These are phyloP conservation scores for Kodamaea jinghongensis DNA, from an alignment of 805 yeast species.

Conservation along the genomic window DNA sequence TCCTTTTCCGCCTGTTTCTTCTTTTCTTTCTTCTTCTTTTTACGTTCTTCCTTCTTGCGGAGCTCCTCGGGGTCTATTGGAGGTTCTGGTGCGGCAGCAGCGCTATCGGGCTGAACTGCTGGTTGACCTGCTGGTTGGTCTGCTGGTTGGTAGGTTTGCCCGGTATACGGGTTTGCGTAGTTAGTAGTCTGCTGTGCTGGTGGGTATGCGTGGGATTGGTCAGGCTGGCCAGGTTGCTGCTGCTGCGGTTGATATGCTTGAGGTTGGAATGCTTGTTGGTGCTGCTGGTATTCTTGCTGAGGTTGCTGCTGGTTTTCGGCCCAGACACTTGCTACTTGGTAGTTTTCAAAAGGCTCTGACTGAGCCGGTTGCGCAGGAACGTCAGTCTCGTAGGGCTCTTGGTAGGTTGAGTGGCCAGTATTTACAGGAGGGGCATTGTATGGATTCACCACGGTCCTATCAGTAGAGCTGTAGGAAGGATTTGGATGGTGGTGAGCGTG, in stretches of 20 bases:
- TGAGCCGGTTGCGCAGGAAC: too few species aligned
- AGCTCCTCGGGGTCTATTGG: slow-evolving; percentile 10
- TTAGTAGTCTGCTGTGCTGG: slow-evolving; percentile 2
- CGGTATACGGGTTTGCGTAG: background rate
- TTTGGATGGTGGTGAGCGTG: too few species aligned
- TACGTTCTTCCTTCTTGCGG: slow-evolving; percentile 13
- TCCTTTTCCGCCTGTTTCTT: slow-evolving; percentile 15
- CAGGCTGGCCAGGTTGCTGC: slow-evolving; percentile 1
- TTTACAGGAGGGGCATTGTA: too few species aligned
- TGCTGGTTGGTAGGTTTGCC: background rate
- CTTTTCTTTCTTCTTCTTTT: slow-evolving; percentile 16
- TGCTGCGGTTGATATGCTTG: slow-evolving; percentile 1
- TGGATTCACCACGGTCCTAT: too few species aligned
- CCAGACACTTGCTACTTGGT: background rate
- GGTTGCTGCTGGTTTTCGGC: background rate
- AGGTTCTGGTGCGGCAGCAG: background rate
- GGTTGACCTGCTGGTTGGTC: background rate
- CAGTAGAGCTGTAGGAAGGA: too few species aligned
- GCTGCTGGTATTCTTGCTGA: slow-evolving; percentile 3
- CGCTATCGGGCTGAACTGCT: too few species aligned
- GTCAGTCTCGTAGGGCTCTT: too few species aligned
- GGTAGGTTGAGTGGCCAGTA: too few species aligned
- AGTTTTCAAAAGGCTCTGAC: too few species aligned
- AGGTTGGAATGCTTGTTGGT: slow-evolving; percentile 1
- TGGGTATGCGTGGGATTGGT: background rate